These are phyloP conservation scores for Mortierella sp. DNA, from an alignment of 371 early-diverging fungal genomes.

Conservation along the genomic window DNA sequence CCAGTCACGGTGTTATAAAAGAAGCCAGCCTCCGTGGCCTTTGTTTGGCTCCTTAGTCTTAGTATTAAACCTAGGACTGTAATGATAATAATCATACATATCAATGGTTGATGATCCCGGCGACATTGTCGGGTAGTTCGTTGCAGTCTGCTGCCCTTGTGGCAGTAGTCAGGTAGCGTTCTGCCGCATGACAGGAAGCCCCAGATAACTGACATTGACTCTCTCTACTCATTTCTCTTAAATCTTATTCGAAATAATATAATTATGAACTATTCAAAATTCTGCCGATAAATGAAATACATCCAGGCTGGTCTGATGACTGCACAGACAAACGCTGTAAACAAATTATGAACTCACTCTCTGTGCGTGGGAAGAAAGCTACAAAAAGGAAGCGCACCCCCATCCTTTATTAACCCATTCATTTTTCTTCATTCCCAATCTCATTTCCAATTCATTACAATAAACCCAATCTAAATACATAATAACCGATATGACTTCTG, in stretches of 20 bases:
- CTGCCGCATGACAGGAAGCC: slow-evolving; percentile 44
- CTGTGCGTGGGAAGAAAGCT: slow-evolving; percentile 1
- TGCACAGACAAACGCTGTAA: background rate
- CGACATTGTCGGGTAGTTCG: slow-evolving; percentile 34
- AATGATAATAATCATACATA: slow-evolving; percentile 60
- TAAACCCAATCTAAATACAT: background rate
- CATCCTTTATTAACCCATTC: no score
- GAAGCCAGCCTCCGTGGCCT: slow-evolving; percentile 32
- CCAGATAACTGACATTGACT: slow-evolving; percentile 56
- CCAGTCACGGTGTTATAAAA: slow-evolving; percentile 45
- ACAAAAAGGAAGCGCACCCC: background rate
- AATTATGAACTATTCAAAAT: background rate
- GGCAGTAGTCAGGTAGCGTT: slow-evolving; percentile 15
- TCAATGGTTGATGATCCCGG: slow-evolving; percentile 58
- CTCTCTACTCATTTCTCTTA: background rate
- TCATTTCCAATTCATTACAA: background rate
- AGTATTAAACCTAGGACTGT: slow-evolving; percentile 59
- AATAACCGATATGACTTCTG: background rate
- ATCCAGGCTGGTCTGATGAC: slow-evolving; percentile 3
- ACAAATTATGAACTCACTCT: background rate
- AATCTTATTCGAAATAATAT: background rate
- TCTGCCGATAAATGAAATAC: background rate
- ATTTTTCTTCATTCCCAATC: background rate
- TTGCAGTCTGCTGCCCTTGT: slow-evolving; percentile 18
- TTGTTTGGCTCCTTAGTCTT: slow-evolving; percentile 45